These are phyloP conservation scores for Cryoendolithus antarcticus DNA, from an alignment of 2,329 filamentous ascomycete genomes.

Conservation along the genomic window DNA sequence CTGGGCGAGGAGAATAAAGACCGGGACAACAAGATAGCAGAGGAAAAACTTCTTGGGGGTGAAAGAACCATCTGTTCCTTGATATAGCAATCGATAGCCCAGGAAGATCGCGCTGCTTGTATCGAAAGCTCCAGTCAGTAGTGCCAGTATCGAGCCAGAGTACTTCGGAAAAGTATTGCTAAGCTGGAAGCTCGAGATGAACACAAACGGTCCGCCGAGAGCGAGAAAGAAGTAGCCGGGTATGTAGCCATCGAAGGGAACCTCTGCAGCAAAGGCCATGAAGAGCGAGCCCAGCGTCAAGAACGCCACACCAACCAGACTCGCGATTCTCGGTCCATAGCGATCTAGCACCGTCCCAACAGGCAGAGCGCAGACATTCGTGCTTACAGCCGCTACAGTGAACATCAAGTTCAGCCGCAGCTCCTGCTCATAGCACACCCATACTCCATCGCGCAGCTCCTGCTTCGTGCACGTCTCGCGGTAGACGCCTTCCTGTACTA, in stretches of 20 bases:
- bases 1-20: conserved; percentile 29
- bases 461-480: conserved; percentile 47
- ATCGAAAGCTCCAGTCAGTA: conserved; percentile 40
- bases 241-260: conserved; percentile 55
- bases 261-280: conserved; percentile 52
- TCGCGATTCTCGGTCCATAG: conserved; percentile 66
- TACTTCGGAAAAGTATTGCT: conserved; percentile 40
- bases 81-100: conserved; percentile 35
- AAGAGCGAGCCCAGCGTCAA: conserved; percentile 58
- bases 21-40: conserved; percentile 35
- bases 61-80: conserved; percentile 30
- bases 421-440: conserved; percentile 47
- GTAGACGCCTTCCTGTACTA: conserved; percentile 63
- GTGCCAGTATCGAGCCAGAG: conserved; percentile 36
- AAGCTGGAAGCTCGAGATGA: conserved; percentile 40
- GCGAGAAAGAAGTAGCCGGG: conserved; percentile 39
- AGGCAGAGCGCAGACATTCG: conserved; percentile 75
- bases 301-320: conserved; percentile 57
- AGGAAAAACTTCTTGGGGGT: conserved; percentile 38
- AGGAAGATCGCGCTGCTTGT: conserved; percentile 38
- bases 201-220: conserved; percentile 38
- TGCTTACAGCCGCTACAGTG: conserved; percentile 74
- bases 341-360: conserved; percentile 76
- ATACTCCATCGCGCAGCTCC: conserved; percentile 36
- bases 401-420: conserved; percentile 77